Evolutionary conservation across 1,284 basidiomycete species (phyloP).

Genomic region (Sporisorium scitamineum): DNA sequence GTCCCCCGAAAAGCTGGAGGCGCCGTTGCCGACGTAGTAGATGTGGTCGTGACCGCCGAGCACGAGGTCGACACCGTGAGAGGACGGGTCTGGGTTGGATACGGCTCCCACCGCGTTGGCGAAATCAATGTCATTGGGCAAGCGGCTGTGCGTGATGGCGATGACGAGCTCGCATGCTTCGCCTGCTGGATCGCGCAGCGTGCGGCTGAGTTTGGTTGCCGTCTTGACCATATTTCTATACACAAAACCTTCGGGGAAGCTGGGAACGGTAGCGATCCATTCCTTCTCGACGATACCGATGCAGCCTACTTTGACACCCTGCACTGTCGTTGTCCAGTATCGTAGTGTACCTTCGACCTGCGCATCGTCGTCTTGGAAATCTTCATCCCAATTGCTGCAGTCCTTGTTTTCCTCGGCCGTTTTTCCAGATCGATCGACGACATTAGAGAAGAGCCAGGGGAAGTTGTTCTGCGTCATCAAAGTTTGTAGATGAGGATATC

Average conservation of each 20-base stretch:
- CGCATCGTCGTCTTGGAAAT: slow-evolving; percentile 72
- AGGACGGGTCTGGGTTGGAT: slow-evolving; percentile 68
- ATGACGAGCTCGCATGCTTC: slow-evolving; percentile 76
- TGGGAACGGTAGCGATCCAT: slow-evolving; percentile 86
- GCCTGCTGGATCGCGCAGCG: slow-evolving; percentile 79
- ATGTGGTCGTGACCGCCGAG: slow-evolving; percentile 92
- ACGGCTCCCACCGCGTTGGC: slow-evolving; percentile 76
- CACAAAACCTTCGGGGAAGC: slow-evolving; percentile 81
- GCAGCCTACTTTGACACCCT: slow-evolving; percentile 79
- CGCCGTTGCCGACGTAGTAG: slow-evolving; percentile 84
- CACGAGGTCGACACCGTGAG: slow-evolving; percentile 85
- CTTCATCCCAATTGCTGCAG: slow-evolving; percentile 70
- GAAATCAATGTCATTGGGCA: slow-evolving; percentile 75
- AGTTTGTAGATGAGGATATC: slow-evolving; percentile 43
- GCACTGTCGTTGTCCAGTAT: slow-evolving; percentile 77
- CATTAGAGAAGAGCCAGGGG: slow-evolving; percentile 44
- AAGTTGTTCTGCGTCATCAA: slow-evolving; percentile 44
- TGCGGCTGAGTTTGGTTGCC: slow-evolving; percentile 73
- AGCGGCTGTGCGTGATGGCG: slow-evolving; percentile 82
- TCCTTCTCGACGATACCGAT: slow-evolving; percentile 87
- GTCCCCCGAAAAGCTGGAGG: slow-evolving; percentile 79
- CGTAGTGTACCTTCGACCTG: slow-evolving; percentile 55
- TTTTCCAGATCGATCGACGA: slow-evolving; percentile 79
- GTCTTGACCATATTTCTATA: slow-evolving; percentile 60
- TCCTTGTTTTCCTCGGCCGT: slow-evolving; percentile 68